Base-by-base conservation (phyloP, 2,329 filamentous ascomycete genomes). In the Monilinia laxa region DNA sequence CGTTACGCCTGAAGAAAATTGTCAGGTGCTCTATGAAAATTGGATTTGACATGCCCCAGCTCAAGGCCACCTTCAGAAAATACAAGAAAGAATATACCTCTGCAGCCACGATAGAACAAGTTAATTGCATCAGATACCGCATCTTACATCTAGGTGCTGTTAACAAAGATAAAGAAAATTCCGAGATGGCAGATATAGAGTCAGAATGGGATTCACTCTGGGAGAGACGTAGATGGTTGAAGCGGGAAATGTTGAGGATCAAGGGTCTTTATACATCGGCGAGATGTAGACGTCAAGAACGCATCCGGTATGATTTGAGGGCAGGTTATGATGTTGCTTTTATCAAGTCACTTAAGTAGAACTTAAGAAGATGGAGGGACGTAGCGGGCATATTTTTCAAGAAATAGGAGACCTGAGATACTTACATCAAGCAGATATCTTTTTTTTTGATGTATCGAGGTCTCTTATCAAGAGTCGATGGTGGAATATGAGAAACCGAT, bases 181-280 rank as follows among this genome's bases (percentile, higher is more conserved):
- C 14, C 3, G 45, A 62, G 11, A 38, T 25, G 31, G n/a, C 58
- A 25, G 14, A 25, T 23, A 20, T 52, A 18, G 35, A 25, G 10
- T 25, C 16, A 14, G 47, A 53, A 23, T 54, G 55, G 64, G 35
- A 18, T 52, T 20, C 25, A 9, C 35, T 65, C 9, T 31, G 5
- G 35, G 40, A 60, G 18, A 65, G 56, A 62, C 64, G 57, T 12
- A 45, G 40, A 60, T 62, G 64, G 64, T 23, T 62, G 35, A 59
- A 16, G 45, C n/a, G 16, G 28, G 64, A 65, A 47, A 49, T 65
- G 56, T 23, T 20, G 55, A 47, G 16, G 23, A 65, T 62, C 47
- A 59, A 60, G 31, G 40, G n/a, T 12, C 5, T 45, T 4, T 20
- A 52, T n/a, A 23, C 20, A 40, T 23, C 18, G 18, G 35, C 52